phyloP scores from a whole-genome alignment of 169 alveolate species.

The Babesia ovis region DNA sequence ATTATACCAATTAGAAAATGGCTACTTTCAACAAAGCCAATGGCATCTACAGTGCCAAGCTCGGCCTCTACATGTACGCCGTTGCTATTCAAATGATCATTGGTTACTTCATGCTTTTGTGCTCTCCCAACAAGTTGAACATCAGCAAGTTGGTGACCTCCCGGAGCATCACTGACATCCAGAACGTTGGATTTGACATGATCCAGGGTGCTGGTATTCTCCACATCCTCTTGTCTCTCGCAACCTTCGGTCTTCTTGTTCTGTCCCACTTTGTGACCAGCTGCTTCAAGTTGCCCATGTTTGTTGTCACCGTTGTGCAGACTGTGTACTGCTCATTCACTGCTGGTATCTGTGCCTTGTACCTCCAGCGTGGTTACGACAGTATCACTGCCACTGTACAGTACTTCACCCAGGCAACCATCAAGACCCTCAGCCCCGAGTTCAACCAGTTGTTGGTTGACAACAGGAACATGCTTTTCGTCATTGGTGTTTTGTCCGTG shows the following conservation, averaged over 20 bases:
- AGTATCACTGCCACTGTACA: slow-evolving; percentile 20
- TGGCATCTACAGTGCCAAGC: slow-evolving; percentile 66
- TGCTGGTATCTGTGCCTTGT: slow-evolving; percentile 42
- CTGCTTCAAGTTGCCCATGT: slow-evolving; percentile 57
- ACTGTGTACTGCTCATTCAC: slow-evolving; percentile 59
- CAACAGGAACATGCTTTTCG: slow-evolving; percentile 38
- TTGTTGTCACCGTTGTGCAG: slow-evolving; percentile 44
- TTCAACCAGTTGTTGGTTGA: slow-evolving; percentile 41
- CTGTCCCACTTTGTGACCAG: slow-evolving; percentile 45
- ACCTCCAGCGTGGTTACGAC: slow-evolving; percentile 53
- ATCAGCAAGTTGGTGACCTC: slow-evolving; percentile 20
- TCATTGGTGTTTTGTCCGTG: slow-evolving; percentile 44
- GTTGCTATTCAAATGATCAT: slow-evolving; percentile 43
- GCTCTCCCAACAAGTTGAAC: slow-evolving; percentile 57
- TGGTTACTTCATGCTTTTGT: slow-evolving; percentile 46
- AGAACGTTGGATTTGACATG: slow-evolving; percentile 43
- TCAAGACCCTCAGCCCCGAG: not conserved
- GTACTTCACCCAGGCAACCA: slow-evolving; percentile 5
- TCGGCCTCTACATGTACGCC: slow-evolving; percentile 59
- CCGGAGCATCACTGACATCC: slow-evolving; percentile 31
- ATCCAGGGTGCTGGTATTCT: slow-evolving; percentile 61
- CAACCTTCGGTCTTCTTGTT: slow-evolving; percentile 42
- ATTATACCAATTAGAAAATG: slow-evolving; percentile 23
- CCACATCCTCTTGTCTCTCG: slow-evolving; percentile 38
- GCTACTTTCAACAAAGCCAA: slow-evolving; percentile 32